Percentiles rank a stretch among this genome's conserved stretches.
Evolutionary conservation across 1,139 yeast species (phyloP).

Genomic region (Kodamaea ohmeri): DNA sequence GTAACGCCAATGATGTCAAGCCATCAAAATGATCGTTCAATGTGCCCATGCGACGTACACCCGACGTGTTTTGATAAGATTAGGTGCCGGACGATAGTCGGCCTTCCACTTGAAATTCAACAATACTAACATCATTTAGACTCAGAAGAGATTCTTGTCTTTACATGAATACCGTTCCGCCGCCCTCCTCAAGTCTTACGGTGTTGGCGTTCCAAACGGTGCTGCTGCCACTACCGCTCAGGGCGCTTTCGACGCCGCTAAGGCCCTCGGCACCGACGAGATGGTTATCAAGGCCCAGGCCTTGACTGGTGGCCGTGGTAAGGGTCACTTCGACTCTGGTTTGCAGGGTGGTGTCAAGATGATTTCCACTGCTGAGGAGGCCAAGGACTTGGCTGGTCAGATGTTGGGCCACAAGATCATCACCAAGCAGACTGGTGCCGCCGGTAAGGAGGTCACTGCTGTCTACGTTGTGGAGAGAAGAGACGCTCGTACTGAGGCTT

Average conservation of each 20-base stretch:
- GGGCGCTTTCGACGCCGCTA: conserved; percentile 82
- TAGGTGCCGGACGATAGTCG: conserved; percentile 2
- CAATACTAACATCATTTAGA: conserved; percentile 5
- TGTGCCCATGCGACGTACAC: not conserved
- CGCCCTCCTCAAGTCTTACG: conserved; percentile 74
- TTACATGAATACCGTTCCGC: conserved; percentile 98
- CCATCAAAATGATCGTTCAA: no score
- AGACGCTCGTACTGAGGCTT: conserved; percentile 91
- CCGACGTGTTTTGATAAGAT: not conserved
- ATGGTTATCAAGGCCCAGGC: conserved; percentile 98
- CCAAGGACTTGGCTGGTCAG: conserved; percentile 78
- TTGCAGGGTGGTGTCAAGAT: conserved; percentile 96
- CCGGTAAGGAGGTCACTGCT: conserved; percentile 95
- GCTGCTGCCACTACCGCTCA: conserved; percentile 86
- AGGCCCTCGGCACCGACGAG: conserved; percentile 64
- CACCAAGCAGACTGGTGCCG: conserved; percentile 97
- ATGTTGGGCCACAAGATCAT: conserved; percentile 91
- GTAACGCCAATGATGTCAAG: no score
- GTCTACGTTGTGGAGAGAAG: conserved; percentile 95
- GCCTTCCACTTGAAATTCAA: not conserved
- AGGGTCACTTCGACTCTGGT: conserved; percentile 95
- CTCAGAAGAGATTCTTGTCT: conserved; percentile 66
- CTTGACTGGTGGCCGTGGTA: conserved; percentile 99
- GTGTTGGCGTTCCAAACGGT: conserved; percentile 90
- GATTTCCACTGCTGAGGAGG: conserved; percentile 83